Percentiles rank a stretch among this genome's conserved stretches.
Conservation (phyloP, 768 basidiomycete species). For the Pleurotus eryngii region DNA sequence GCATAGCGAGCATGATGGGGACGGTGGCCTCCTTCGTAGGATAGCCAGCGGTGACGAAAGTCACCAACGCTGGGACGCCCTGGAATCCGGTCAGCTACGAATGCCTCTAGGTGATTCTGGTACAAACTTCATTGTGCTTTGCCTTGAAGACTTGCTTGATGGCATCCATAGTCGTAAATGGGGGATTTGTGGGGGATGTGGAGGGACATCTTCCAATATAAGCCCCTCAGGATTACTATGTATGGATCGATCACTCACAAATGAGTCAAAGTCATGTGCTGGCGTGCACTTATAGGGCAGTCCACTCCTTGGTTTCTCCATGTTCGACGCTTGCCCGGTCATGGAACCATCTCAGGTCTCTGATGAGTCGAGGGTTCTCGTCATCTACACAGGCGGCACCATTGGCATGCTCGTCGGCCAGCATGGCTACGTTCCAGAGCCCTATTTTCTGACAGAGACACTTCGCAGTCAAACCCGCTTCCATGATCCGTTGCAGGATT, state of each 20-base stretch:
- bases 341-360: conserved; percentile 51
- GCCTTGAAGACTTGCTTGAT: conserved; percentile 65
- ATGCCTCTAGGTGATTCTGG: background rate
- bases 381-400: conserved; percentile 89
- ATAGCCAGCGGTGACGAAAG: conserved; percentile 95
- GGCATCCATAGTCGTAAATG: conserved; percentile 54
- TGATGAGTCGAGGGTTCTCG: conserved; percentile 77
- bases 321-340: conserved; percentile 8
- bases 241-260: background rate
- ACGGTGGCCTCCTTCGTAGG: conserved; percentile 79
- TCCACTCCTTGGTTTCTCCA: conserved; percentile 1
- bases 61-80: conserved; percentile 65
- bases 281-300: background rate
- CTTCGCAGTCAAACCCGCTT: conserved; percentile 82
- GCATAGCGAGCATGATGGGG: conserved; percentile 85
- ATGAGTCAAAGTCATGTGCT: conserved; percentile 6
- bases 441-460: conserved; percentile 83
- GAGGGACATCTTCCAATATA: conserved; percentile 1
- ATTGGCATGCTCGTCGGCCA: conserved; percentile 84
- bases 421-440: conserved; percentile 81
- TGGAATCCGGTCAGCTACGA: conserved; percentile 18
- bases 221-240: background rate
- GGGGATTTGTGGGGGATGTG: conserved; percentile 6
- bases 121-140: conserved; percentile 55
- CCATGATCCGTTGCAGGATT: conserved; percentile 87